Percentiles rank a stretch among this genome's conserved stretches.
Evolutionary conservation across 257 asterid genomes (phyloP).

Genomic region (Solanum pimpinellifolium): DNA sequence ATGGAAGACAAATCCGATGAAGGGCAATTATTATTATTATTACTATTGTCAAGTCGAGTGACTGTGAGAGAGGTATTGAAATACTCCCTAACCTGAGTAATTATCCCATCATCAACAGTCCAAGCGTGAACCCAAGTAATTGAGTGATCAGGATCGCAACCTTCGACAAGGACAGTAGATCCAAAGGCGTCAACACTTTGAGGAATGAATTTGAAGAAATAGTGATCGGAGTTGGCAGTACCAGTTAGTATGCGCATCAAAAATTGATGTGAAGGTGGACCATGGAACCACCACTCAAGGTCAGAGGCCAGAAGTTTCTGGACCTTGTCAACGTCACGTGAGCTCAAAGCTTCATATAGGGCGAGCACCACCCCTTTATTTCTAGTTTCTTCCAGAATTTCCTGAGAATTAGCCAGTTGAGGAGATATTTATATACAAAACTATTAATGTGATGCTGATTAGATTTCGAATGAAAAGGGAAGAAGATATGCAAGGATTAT

Average conservation of each 20-base stretch:
- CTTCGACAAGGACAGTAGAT: conserved; percentile 74
- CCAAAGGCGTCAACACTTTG: conserved; percentile 70
- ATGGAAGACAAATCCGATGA: conserved; percentile 12
- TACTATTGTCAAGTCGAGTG: conserved; percentile 35
- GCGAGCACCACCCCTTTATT: conserved; percentile 93
- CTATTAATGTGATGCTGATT: neutral
- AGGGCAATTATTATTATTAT: neutral
- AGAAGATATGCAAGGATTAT: neutral
- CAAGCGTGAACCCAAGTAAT: conserved; percentile 98
- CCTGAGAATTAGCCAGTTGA: conserved; percentile 65
- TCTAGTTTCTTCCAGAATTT: conserved; percentile 76
- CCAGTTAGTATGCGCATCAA: conserved; percentile 98
- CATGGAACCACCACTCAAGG: conserved; percentile 99
- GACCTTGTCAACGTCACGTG: conserved; percentile 60
- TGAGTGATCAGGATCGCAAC: conserved; percentile 46
- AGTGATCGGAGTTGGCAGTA: conserved; percentile 19
- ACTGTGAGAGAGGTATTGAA: conserved; percentile 93
- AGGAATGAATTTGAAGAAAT: conserved; percentile 49
- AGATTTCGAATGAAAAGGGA: neutral
- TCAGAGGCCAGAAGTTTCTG: conserved; percentile 76
- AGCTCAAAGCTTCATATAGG: conserved; percentile 91
- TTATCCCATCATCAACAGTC: conserved; percentile 92
- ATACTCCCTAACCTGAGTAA: conserved; percentile 90
- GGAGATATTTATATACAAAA: neutral
- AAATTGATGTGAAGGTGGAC: conserved; percentile 94